These are phyloP conservation scores for Cryptosporidium meleagridis DNA, from an alignment of 169 alveolate species.

Conservation along the genomic window DNA sequence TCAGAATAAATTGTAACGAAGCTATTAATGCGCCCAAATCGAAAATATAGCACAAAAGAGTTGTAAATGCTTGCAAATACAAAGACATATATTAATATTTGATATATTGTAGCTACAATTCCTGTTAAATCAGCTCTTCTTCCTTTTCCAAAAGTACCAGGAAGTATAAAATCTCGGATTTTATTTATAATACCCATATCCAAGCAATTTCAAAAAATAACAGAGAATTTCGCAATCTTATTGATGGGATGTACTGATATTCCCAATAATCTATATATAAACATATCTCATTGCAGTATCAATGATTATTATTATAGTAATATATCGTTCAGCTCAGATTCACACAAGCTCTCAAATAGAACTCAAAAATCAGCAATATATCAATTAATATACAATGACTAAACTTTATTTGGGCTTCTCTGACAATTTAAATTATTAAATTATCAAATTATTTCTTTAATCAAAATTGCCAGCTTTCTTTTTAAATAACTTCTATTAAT, in stretches of 20 bases:
- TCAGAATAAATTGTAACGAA: constrained; percentile 72
- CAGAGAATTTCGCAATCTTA: not conserved
- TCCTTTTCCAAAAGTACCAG: constrained; percentile 71
- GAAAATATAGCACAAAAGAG: constrained; percentile 50
- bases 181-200: not conserved
- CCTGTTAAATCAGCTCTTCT: constrained; percentile 57
- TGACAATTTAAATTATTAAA: too few species aligned
- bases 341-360: not conserved
- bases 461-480: not conserved
- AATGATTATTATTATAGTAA: too few species aligned
- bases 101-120: constrained; percentile 52
- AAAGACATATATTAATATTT: constrained; percentile 25
- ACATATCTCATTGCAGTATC: not conserved
- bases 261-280: not conserved
- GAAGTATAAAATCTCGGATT: constrained; percentile 58
- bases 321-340: not conserved
- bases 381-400: not conserved
- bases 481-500: not conserved
- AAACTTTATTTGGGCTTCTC: too few species aligned
- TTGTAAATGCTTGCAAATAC: constrained; percentile 56
- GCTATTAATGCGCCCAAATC: constrained; percentile 64
- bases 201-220: not conserved
- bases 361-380: not conserved
- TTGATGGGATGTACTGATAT: not conserved
- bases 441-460: not conserved